phyloP scores from a whole-genome alignment of 2,329 filamentous ascomycete genomes.

The Diaporthe sp. region DNA sequence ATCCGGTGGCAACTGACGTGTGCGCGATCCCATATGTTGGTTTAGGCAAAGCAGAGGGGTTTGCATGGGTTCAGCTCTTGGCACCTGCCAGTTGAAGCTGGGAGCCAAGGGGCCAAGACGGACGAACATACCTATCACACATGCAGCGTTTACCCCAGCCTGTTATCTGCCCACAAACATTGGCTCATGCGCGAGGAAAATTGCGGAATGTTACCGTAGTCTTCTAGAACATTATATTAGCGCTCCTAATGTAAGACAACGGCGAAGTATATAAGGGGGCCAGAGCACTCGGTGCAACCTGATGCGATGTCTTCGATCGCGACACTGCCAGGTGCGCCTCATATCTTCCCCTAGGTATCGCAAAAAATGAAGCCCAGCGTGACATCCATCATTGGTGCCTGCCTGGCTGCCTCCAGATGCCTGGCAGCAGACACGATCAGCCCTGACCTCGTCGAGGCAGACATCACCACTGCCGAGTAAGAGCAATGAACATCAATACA shows the following conservation, averaged over 20 bases:
- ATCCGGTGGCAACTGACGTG: not conserved
- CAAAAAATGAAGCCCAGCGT: constrained; percentile 9
- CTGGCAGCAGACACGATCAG: constrained; percentile 51
- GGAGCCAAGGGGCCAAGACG: constrained; percentile 21
- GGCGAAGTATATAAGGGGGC: not conserved
- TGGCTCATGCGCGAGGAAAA: constrained; percentile 8
- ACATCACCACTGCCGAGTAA: constrained; percentile 54
- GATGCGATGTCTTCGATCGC: not conserved
- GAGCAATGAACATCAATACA: constrained; percentile 31
- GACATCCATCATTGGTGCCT: not conserved
- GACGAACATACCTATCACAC: not conserved
- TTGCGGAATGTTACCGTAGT: not conserved
- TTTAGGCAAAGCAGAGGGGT: not conserved
- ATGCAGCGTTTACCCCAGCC: not conserved
- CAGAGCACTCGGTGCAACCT: not conserved
- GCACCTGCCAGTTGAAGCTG: constrained; percentile 23
- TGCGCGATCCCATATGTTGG: not conserved
- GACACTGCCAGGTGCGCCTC: constrained; percentile 8
- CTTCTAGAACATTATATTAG: not conserved
- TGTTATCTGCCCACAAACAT: constrained; percentile 22
- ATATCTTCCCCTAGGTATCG: not conserved
- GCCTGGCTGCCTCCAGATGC: constrained; percentile 3
- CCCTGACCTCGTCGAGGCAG: constrained; percentile 54
- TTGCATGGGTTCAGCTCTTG: constrained; percentile 6
- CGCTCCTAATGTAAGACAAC: not conserved